phyloP scores from a whole-genome alignment of 805 yeast species.

The Pichia sporocuriosa region DNA sequence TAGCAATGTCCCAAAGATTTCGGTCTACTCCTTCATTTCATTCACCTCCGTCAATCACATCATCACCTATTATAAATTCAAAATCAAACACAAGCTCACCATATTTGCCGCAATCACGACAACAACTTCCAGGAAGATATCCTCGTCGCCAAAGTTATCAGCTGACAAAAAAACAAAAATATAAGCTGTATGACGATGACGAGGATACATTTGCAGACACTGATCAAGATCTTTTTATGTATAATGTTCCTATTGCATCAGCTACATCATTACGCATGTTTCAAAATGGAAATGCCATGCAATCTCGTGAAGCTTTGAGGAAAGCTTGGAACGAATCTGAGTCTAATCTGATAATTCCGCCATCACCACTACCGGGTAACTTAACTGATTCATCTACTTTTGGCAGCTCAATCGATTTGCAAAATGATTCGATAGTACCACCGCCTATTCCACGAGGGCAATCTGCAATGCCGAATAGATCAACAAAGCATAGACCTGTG shows the following conservation, averaged over 20 bases:
- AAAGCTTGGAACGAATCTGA: constrained; percentile 22
- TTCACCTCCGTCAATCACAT: background rate
- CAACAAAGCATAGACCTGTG: too few species aligned
- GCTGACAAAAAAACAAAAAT: constrained; percentile 23
- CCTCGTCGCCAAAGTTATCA: constrained; percentile 11
- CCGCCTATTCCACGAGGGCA: too few species aligned
- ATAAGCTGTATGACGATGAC: constrained; percentile 26
- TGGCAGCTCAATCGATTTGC: background rate
- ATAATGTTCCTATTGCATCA: constrained; percentile 48
- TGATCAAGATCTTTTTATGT: constrained; percentile 36
- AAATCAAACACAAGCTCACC: constrained; percentile 7
- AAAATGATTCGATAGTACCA: background rate
- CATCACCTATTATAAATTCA: constrained; percentile 1
- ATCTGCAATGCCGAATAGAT: too few species aligned
- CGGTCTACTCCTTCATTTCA: constrained; percentile 9
- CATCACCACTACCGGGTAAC: constrained; percentile 44
- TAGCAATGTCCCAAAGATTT: constrained; percentile 5
- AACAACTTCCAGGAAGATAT: constrained; percentile 2
- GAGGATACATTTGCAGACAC: constrained; percentile 30
- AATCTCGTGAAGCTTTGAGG: constrained; percentile 20
- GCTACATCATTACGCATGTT: constrained; percentile 28
- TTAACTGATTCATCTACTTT: constrained; percentile 3
- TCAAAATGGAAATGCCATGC: constrained; percentile 13
- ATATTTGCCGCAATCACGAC: background rate
- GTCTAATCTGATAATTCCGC: constrained; percentile 31